Evolutionary conservation across 768 basidiomycete species (phyloP).

Genomic region (Steccherinum ochraceum): DNA sequence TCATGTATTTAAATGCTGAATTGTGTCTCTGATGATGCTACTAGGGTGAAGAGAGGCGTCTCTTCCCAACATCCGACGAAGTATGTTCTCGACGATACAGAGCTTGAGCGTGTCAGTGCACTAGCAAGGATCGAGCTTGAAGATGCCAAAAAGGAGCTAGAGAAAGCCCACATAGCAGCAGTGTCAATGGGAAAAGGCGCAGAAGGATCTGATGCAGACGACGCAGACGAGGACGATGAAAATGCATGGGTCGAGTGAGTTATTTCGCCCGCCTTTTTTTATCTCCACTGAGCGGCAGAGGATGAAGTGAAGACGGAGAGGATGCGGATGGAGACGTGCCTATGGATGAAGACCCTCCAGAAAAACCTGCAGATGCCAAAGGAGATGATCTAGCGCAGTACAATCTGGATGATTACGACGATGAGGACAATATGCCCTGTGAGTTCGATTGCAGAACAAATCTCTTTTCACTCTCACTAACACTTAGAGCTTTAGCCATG

Average conservation of each 20-base stretch:
- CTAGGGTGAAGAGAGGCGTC: slow-evolving; percentile 75
- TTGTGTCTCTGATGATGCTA: neutral
- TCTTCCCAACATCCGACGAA: slow-evolving; percentile 70
- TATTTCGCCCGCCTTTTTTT: slow-evolving; percentile 7
- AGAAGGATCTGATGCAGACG: slow-evolving; percentile 62
- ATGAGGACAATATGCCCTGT: slow-evolving; percentile 50
- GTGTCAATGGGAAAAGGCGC: slow-evolving; percentile 62
- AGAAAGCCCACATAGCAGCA: slow-evolving; percentile 73
- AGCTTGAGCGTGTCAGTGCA: slow-evolving; percentile 83
- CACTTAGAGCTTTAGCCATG: slow-evolving; percentile 31
- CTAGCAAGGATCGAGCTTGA: slow-evolving; percentile 86
- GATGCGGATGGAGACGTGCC: slow-evolving; percentile 50
- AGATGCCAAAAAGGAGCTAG: slow-evolving; percentile 81
- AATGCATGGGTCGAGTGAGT: slow-evolving; percentile 88
- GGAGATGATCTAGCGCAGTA: slow-evolving; percentile 78
- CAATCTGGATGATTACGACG: slow-evolving; percentile 88
- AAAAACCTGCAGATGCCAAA: slow-evolving; percentile 25
- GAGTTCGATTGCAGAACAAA: too few relatives aligned
- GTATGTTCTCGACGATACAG: slow-evolving; percentile 86
- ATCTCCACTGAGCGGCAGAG: slow-evolving; percentile 23
- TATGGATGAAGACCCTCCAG: slow-evolving; percentile 32
- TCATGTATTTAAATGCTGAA: neutral
- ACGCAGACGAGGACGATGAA: slow-evolving; percentile 40
- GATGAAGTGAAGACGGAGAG: slow-evolving; percentile 41
- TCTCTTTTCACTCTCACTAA: neutral